Percentiles rank a stretch among this genome's conserved stretches.
phyloP scores from a whole-genome alignment of 306 rosid species.

The Crataegus laevigata region DNA sequence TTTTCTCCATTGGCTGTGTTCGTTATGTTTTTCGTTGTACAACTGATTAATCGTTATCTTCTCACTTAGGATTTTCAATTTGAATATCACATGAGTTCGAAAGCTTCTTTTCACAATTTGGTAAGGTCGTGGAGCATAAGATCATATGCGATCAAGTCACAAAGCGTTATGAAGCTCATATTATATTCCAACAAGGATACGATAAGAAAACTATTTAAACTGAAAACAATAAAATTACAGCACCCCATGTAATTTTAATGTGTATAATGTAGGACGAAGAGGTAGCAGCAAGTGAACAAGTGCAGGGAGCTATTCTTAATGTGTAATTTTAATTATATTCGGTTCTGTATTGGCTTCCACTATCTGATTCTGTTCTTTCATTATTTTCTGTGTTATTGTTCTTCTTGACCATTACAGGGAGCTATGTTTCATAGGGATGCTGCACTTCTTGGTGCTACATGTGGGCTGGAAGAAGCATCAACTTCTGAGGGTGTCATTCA shows the following conservation, averaged over 20 bases:
- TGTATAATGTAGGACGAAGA: background rate
- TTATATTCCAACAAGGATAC: background rate
- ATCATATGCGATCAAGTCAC: too few relatives aligned
- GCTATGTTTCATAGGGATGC: background rate
- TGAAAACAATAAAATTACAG: background rate
- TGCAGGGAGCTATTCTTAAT: too few relatives aligned
- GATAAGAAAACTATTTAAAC: background rate
- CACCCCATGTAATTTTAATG: background rate
- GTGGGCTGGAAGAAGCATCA: background rate
- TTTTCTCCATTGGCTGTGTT: too few relatives aligned
- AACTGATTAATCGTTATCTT: too few relatives aligned
- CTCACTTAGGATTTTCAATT: too few relatives aligned
- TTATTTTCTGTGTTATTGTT: background rate
- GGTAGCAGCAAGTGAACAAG: conserved; percentile 1
- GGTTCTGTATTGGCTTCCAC: too few relatives aligned
- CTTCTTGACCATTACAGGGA: background rate
- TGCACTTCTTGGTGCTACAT: background rate
- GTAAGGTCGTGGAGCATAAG: too few relatives aligned
- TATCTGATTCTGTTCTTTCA: background rate
- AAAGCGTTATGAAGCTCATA: background rate
- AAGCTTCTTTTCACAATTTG: too few relatives aligned
- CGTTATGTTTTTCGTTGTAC: too few relatives aligned
- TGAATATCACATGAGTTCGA: too few relatives aligned
- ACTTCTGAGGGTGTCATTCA: background rate
- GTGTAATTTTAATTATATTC: too few relatives aligned